phyloP scores from a whole-genome alignment of 768 basidiomycete genomes.

The Boletus patriciae region DNA sequence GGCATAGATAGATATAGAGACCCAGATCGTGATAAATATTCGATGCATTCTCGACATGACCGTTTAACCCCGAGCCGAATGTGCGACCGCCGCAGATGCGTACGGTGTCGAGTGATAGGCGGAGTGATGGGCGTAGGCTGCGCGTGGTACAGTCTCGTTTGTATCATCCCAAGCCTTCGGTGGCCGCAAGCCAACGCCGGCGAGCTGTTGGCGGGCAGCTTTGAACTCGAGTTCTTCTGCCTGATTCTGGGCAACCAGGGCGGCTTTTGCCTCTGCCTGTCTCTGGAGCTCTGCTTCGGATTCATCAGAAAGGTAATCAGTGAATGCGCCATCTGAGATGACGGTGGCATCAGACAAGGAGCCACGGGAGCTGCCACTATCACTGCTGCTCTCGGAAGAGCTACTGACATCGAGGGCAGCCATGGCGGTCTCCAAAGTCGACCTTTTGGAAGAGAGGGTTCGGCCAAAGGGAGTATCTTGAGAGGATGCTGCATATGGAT shows the following conservation, averaged over 20 bases:
- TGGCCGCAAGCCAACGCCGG: conserved; percentile 69
- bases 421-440: conserved; percentile 41
- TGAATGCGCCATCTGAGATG: conserved; percentile 84
- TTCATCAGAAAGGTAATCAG: conserved; percentile 89
- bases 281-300: conserved; percentile 87
- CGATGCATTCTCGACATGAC: conserved; percentile 6
- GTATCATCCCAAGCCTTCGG: conserved; percentile 74
- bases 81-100: conserved; percentile 27
- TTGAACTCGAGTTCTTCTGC: conserved; percentile 81
- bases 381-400: conserved; percentile 62
- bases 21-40: conserved; percentile 23
- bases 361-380: conserved; percentile 48
- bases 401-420: conserved; percentile 37
- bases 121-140: conserved; percentile 26
- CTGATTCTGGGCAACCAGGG: conserved; percentile 73
- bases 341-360: conserved; percentile 73
- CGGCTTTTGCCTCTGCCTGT: conserved; percentile 80
- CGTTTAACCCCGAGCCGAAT: conserved; percentile 30
- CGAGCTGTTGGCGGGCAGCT: conserved; percentile 76
- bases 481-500: conserved; percentile 25
- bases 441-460: conserved; percentile 35
- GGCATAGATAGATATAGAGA: conserved; percentile 29
- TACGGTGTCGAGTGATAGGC: conserved; percentile 31
- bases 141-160: conserved; percentile 35
- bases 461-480: conserved; percentile 35